Base-by-base conservation (phyloP, 202 grass and related monocot species). In the Carex sylvatica region DNA sequence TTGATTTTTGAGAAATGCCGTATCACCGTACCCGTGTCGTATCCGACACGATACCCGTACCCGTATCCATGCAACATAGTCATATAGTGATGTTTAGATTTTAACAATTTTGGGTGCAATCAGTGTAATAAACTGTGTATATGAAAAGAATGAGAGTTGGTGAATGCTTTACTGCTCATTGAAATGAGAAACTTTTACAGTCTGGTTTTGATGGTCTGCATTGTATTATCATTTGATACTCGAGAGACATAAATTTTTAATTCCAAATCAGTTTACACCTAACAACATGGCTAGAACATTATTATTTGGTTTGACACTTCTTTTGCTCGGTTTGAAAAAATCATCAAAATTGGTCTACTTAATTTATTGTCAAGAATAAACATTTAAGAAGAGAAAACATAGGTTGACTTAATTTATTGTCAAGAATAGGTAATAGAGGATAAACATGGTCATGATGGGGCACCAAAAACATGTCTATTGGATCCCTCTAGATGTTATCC, bases 361-460 rank as follows among this genome's bases (percentile, higher is more conserved):
- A 33, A 56, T 42, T 54, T 26, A 55, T 55, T 75, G 49, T 33
- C 22, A 6, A 42, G 24, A 9, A 53, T 18, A 28, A 15, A 33
- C 15, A 54, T 75, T 54, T 4, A 35, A 30, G 24, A 71, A n/a
- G n/a, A 71, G 19, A 71, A 47, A 47, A 47, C 47, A 54, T 72
- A 72, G 12, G 47, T 13, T 6, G 28, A 75, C 47, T 75, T 75
- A 31, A 55, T 40, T 53, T 49, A 54, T 54, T 55, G 47, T 31
- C 22, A 16, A 70, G 2, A 9, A 54, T n/a, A 30, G 15, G 9
- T 31, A 56, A 56, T 55, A 54, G 15, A 72, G 22, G 10, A 72
- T 11, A 72, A 72, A 72, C 10, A 72, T 72, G 69, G 69, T 72
- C 22, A 74, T 74, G 44, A 30, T 16, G 23, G 5, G 70, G 46